These are phyloP conservation scores for Salix exigua DNA, from an alignment of 345 rosid genomes.

Conservation along the genomic window DNA sequence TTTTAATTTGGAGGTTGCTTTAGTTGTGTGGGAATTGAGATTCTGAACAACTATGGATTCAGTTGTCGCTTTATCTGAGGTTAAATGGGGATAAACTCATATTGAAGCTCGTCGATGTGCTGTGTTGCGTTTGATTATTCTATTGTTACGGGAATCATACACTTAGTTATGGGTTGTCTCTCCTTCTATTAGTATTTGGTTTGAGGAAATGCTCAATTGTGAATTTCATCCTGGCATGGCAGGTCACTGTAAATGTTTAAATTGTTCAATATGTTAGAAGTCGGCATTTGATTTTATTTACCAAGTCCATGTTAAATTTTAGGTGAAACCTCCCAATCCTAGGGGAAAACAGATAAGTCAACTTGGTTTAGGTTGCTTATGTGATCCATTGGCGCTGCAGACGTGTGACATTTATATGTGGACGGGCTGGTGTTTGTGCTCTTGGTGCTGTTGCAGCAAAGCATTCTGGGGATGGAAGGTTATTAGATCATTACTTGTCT, in stretches of 20 bases:
- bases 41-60: not conserved
- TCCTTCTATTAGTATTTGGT: not conserved
- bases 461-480: conserved; percentile 46
- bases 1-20: too few species aligned
- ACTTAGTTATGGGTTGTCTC: not conserved
- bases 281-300: not conserved
- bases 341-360: not conserved
- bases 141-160: not conserved
- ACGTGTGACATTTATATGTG: conserved; percentile 58
- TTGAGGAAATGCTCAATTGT: not conserved
- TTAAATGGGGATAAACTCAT: not conserved
- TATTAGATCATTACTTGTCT: conserved; percentile 38
- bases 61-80: not conserved
- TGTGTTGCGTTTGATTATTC: not conserved
- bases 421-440: conserved; percentile 69
- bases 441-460: conserved; percentile 68
- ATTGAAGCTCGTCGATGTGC: not conserved
- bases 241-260: not conserved
- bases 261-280: not conserved
- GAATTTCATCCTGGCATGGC: not conserved
- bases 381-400: conserved; percentile 16
- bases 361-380: not conserved
- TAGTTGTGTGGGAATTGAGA: not conserved
- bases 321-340: not conserved
- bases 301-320: too few species aligned